Percentiles rank a stretch among this genome's conserved stretches.
Evolutionary conservation across 2,329 filamentous ascomycete genomes (phyloP).

Genomic region (Cadophora sp.): DNA sequence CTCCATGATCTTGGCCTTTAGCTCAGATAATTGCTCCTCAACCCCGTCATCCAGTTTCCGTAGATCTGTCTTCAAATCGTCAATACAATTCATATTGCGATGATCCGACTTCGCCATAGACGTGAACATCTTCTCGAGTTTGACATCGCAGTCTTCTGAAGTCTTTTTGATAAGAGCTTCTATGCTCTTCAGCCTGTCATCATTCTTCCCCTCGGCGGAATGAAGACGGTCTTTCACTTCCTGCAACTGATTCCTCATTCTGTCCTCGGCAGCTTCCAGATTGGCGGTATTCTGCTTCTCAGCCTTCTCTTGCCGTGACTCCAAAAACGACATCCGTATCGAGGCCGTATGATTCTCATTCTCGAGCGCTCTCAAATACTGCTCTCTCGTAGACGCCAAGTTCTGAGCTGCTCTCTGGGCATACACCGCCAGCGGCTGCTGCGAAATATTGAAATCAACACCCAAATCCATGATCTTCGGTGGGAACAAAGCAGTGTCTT

Average conservation of each 20-base stretch:
- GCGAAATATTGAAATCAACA: constrained; percentile 3
- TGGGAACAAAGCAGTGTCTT: background rate
- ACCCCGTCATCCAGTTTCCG: background rate
- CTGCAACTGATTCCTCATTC: background rate
- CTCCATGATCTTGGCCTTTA: constrained; percentile 1
- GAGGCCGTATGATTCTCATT: background rate
- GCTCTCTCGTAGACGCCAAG: background rate
- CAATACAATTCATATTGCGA: constrained; percentile 15
- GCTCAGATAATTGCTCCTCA: background rate
- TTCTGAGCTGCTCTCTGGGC: constrained; percentile 1
- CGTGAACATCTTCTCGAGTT: constrained; percentile 3
- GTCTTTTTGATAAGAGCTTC: background rate
- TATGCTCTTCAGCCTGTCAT: background rate
- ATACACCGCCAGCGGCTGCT: constrained; percentile 4
- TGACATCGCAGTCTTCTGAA: background rate
- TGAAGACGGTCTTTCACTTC: constrained; percentile 5
- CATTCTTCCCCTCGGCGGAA: background rate
- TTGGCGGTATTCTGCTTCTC: constrained; percentile 8
- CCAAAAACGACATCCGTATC: constrained; percentile 7
- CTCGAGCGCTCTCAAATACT: constrained; percentile 16
- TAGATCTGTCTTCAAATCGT: constrained; percentile 11
- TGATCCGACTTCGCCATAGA: constrained; percentile 17
- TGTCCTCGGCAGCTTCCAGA: constrained; percentile 13
- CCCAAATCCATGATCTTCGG: background rate
- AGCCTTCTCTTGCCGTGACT: background rate